Conservation (phyloP, 2,329 filamentous ascomycete species). For the Mariannaea elegans region DNA sequence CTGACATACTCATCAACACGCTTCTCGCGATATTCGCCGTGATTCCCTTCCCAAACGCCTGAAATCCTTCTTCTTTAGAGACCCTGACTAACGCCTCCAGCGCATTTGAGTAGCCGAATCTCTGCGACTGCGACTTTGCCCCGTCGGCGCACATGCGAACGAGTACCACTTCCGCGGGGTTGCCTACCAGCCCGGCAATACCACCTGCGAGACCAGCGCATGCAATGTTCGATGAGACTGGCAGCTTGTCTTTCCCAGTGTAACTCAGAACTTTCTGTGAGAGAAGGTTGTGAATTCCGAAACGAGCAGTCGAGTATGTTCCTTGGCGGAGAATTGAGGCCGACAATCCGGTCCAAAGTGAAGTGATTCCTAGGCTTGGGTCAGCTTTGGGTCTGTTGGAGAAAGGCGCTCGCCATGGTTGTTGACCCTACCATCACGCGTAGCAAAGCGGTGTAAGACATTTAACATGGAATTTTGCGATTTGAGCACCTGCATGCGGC, state of each 20-base stretch:
- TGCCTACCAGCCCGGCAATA: constrained; percentile 55
- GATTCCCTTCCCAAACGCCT: constrained; percentile 50
- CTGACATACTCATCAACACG: constrained; percentile 53
- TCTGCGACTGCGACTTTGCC: constrained; percentile 47
- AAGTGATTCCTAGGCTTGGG: constrained; percentile 45
- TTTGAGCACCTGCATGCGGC: constrained; percentile 55
- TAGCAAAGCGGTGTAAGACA: constrained; percentile 49
- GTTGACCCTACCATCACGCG: constrained; percentile 46
- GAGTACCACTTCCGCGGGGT: constrained; percentile 54
- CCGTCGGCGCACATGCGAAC: constrained; percentile 58
- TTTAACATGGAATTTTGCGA: constrained; percentile 51
- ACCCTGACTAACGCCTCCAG: constrained; percentile 41
- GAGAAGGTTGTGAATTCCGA: constrained; percentile 52
- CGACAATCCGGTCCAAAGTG: constrained; percentile 54
- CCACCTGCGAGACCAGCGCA: constrained; percentile 53
- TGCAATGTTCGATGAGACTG: constrained; percentile 46
- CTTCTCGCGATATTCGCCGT: constrained; percentile 52
- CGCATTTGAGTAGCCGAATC: constrained; percentile 51
- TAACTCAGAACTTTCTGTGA: constrained; percentile 40
- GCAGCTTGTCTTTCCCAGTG: constrained; percentile 43
- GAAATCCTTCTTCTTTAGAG: constrained; percentile 49
- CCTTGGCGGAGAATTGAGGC: constrained; percentile 55
- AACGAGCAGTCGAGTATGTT: constrained; percentile 55
- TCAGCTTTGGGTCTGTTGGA: background rate
- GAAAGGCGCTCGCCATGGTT: accelerated